Percentiles rank a stretch among this genome's conserved stretches.
phyloP scores from a whole-genome alignment of 805 yeast species.

The Candida glaebosa region DNA sequence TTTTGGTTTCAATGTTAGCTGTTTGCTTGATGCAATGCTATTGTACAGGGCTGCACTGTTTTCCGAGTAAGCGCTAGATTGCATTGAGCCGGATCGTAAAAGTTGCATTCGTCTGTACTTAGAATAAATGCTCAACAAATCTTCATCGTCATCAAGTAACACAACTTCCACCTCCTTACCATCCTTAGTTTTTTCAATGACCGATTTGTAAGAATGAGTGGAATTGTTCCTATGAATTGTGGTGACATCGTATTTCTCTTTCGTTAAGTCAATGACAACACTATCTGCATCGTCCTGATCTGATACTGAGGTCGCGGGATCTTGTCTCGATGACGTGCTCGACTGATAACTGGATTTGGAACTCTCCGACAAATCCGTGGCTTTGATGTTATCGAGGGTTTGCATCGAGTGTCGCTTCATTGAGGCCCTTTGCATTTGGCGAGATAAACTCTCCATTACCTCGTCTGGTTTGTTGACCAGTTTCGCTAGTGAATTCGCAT shows the following conservation, averaged over 20 bases:
- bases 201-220: conserved; percentile 34
- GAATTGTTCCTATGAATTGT: conserved; percentile 34
- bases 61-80: background rate
- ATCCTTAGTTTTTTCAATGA: conserved; percentile 33
- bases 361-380: conserved; percentile 1
- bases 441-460: background rate
- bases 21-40: conserved; percentile 18
- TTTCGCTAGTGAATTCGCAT: background rate
- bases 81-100: conserved; percentile 21
- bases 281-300: conserved; percentile 36
- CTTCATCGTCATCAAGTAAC: conserved; percentile 37
- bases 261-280: conserved; percentile 40
- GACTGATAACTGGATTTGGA: conserved; percentile 27
- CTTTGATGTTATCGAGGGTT: background rate
- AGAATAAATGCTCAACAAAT: conserved; percentile 39
- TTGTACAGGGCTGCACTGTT: conserved; percentile 19
- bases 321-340: conserved; percentile 19
- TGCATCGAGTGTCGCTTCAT: conserved; percentile 3
- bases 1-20: conserved; percentile 11
- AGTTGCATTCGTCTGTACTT: conserved; percentile 32
- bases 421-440: conserved; percentile 1
- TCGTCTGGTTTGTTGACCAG: background rate
- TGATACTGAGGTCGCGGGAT: conserved; percentile 24
- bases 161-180: conserved; percentile 43
- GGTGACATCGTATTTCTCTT: conserved; percentile 37